Evolutionary conservation across 1,284 basidiomycete species (phyloP).

Genomic region (Trichosporon sp.): DNA sequence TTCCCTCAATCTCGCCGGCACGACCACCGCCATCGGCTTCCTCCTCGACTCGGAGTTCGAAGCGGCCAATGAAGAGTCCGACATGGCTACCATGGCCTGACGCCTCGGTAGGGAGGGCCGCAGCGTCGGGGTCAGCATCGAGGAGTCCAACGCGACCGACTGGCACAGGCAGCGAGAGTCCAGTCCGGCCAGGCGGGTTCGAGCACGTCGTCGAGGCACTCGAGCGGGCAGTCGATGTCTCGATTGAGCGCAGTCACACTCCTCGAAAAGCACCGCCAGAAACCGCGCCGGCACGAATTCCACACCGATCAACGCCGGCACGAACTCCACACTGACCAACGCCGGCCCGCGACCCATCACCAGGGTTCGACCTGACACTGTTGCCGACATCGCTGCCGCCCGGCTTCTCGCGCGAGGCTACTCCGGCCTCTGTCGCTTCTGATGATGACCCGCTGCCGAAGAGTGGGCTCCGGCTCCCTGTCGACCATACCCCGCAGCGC

Average conservation of each 20-base stretch:
- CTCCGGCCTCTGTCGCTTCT: neutral
- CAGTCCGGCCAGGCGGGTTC: neutral
- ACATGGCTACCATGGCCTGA: neutral
- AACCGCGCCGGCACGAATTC: neutral
- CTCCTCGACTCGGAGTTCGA: neutral
- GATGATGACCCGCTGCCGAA: neutral
- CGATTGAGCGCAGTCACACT: neutral
- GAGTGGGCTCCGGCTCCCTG: neutral
- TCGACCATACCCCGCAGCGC: neutral
- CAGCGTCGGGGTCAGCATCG: neutral
- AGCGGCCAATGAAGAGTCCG: neutral
- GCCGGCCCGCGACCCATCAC: neutral
- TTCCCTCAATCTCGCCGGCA: neutral
- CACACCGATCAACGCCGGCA: neutral
- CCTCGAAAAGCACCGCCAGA: too few species aligned
- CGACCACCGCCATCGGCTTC: neutral
- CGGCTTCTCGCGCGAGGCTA: neutral
- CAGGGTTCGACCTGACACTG: neutral
- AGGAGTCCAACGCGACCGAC: neutral
- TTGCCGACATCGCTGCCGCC: neutral
- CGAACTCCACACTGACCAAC: neutral
- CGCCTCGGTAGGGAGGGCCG: neutral
- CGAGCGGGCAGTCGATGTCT: neutral
- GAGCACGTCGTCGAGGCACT: conserved; percentile 14
- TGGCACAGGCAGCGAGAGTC: neutral